phyloP scores from a whole-genome alignment of 2,329 filamentous ascomycete species.

The Beauveria caledonica region DNA sequence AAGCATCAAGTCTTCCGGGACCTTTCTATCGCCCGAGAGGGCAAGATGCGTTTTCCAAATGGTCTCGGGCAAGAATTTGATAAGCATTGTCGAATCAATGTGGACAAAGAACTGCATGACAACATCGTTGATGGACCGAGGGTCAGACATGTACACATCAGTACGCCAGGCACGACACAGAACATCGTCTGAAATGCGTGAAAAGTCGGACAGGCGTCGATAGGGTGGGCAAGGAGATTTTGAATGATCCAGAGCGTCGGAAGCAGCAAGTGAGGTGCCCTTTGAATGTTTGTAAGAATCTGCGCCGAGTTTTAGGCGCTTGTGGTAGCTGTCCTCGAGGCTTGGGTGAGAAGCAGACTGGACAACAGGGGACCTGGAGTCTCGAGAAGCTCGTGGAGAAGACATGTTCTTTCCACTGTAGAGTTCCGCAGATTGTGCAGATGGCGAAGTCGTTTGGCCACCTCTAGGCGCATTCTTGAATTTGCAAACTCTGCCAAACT shows the following conservation, averaged over 20 bases:
- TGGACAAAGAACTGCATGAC: constrained; percentile 35
- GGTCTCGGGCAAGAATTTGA: constrained; percentile 34
- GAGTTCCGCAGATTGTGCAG: constrained; percentile 42
- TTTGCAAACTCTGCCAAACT: constrained; percentile 77
- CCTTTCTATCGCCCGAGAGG: constrained; percentile 27
- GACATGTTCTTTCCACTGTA: constrained; percentile 34
- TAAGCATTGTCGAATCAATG: constrained; percentile 32
- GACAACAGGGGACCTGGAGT: constrained; percentile 20
- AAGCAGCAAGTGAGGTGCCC: constrained; percentile 24
- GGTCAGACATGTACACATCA: constrained; percentile 39
- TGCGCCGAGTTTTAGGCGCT: constrained; percentile 41
- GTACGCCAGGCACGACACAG: constrained; percentile 41
- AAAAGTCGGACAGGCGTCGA: constrained; percentile 30
- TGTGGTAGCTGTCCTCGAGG: constrained; percentile 18
- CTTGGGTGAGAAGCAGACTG: neutral
- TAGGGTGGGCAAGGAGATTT: constrained; percentile 30
- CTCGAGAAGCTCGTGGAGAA: constrained; percentile 20
- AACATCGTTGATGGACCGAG: constrained; percentile 30
- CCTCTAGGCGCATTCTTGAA: constrained; percentile 70
- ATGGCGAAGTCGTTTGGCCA: constrained; percentile 49
- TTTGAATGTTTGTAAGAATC: constrained; percentile 33
- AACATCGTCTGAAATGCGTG: constrained; percentile 41
- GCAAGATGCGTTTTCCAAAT: constrained; percentile 31
- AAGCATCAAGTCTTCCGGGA: constrained; percentile 37
- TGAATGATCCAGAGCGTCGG: constrained; percentile 28